Conservation (phyloP, 257 asterid genomes). For the Plantago elongata region DNA sequence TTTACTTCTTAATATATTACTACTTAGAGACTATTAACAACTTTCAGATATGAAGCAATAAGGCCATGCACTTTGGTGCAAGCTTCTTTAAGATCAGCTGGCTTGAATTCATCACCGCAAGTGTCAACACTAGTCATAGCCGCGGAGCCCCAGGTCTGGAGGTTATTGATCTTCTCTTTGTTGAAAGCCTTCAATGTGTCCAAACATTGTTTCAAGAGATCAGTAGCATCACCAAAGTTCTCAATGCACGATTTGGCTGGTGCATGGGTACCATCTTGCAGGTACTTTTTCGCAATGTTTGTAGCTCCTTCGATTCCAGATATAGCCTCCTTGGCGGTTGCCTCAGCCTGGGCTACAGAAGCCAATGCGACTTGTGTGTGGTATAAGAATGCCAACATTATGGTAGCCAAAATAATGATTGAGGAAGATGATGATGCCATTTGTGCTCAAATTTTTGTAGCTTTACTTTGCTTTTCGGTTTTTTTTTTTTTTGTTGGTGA, state of each 20-base stretch:
- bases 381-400: background rate
- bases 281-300: background rate
- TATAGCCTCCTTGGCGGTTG: background rate
- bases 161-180: background rate
- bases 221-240: background rate
- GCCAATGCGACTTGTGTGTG: slow-evolving; percentile 3
- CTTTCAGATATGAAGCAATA: background rate
- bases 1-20: too few relatives aligned
- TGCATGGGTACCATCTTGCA: background rate
- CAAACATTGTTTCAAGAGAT: background rate
- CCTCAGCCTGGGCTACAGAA: background rate
- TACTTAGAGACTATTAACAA: background rate
- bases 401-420: background rate
- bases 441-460: background rate
- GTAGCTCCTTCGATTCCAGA: background rate
- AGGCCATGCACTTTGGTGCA: background rate
- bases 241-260: slow-evolving; percentile 1
- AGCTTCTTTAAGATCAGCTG: background rate
- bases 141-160: slow-evolving; percentile 5
- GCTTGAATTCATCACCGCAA: slow-evolving; percentile 1
- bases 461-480: background rate
- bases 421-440: background rate
- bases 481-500: too few relatives aligned
- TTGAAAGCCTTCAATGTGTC: background rate
- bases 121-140: background rate